A percentile compares a stretch with the other conserved stretches of the same genome.
These are phyloP conservation scores for Mollisiaceae sp. DNA, from an alignment of 2,329 filamentous ascomycete species.

Conservation along the genomic window DNA sequence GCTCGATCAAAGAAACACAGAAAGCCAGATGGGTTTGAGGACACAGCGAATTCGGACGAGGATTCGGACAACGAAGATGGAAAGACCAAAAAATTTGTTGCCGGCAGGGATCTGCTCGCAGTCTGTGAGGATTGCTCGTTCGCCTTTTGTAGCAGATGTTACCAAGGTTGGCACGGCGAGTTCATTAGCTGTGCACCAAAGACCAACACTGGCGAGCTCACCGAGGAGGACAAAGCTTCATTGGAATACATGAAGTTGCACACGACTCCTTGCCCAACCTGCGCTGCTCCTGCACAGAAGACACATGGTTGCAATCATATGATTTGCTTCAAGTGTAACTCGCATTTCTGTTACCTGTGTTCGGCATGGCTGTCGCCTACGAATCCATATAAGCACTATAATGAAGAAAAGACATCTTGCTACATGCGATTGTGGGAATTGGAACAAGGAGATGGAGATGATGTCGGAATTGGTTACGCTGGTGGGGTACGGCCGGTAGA, in stretches of 20 bases:
- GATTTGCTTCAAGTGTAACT: conserved; percentile 86
- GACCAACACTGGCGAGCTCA: conserved; percentile 71
- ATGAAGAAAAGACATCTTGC: conserved; percentile 71
- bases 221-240: conserved; percentile 84
- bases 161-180: conserved; percentile 90
- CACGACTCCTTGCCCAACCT: conserved; percentile 89
- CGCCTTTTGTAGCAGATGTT: conserved; percentile 79
- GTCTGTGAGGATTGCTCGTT: conserved; percentile 90
- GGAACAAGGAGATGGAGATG: conserved; percentile 74
- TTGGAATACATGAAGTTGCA: conserved; percentile 82
- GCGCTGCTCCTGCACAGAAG: conserved; percentile 84
- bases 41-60: conserved; percentile 60
- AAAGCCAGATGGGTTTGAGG: conserved; percentile 70
- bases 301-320: conserved; percentile 96
- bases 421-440: conserved; percentile 90
- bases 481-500: conserved; percentile 27
- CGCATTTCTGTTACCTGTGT: conserved; percentile 96
- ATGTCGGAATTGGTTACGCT: conserved; percentile 39
- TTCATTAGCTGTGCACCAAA: conserved; percentile 72
- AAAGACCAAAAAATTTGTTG: conserved; percentile 30
- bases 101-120: conserved; percentile 67
- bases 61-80: conserved; percentile 50
- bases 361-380: conserved; percentile 79
- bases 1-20: conserved; percentile 76
- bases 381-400: conserved; percentile 91